phyloP scores from a whole-genome alignment of 2,329 filamentous ascomycete genomes.

The Fusarium siculi region DNA sequence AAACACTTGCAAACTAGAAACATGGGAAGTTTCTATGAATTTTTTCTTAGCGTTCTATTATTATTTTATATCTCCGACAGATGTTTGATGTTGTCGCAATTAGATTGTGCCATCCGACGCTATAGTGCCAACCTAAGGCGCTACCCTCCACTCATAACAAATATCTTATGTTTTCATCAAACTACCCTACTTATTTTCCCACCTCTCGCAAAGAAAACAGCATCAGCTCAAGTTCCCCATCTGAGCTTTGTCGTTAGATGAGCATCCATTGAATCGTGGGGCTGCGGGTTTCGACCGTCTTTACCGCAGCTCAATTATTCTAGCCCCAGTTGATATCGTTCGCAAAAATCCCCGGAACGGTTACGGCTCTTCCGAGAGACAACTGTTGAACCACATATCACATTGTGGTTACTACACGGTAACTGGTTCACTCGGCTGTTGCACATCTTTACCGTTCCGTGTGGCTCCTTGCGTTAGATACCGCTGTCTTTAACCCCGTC shows the following conservation, averaged over 20 bases:
- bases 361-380: background rate
- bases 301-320: background rate
- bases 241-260: background rate
- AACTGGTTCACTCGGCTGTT: background rate
- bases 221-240: background rate
- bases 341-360: background rate
- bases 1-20: background rate
- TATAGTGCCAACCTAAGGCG: background rate
- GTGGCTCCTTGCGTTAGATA: slow-evolving; percentile 1
- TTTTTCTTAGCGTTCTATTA: background rate
- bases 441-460: background rate
- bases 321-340: background rate
- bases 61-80: background rate
- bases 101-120: background rate
- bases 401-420: background rate
- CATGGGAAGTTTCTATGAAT: background rate
- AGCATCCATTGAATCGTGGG: background rate
- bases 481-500: background rate
- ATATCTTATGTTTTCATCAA: background rate
- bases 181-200: background rate
- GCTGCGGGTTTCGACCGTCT: background rate
- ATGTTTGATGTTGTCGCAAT: background rate
- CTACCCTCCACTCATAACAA: background rate
- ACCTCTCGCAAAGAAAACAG: background rate
- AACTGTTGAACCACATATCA: background rate